Evolutionary conservation across 257 asterid species (phyloP).

Genomic region (Phtheirospermum japonicum): DNA sequence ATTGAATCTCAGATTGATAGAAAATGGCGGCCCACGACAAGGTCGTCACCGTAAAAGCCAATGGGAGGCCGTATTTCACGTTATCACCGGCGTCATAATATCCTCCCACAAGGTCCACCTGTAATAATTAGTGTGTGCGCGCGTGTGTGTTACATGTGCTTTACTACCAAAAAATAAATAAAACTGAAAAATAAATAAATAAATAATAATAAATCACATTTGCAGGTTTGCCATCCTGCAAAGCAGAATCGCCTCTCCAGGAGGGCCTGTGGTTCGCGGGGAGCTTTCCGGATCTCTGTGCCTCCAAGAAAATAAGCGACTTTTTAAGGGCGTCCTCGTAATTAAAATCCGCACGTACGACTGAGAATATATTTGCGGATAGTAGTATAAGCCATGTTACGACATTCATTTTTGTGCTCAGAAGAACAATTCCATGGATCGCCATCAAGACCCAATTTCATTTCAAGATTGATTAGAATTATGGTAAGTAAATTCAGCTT

Average conservation of each 20-base stretch:
- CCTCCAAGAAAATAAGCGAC: conserved; percentile 75
- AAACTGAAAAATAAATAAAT: too few relatives aligned
- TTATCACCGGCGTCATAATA: conserved; percentile 90
- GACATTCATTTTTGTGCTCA: neutral
- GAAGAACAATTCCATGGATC: conserved; percentile 15
- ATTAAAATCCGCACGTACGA: conserved; percentile 37
- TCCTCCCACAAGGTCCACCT: conserved; percentile 89
- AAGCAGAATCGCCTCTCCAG: conserved; percentile 87
- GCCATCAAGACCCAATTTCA: conserved; percentile 29
- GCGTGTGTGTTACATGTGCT: too few relatives aligned
- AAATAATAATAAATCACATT: conserved; percentile 33
- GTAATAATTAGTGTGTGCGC: too few relatives aligned
- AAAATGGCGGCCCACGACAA: conserved; percentile 63
- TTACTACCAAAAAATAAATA: neutral
- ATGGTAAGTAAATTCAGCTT: neutral
- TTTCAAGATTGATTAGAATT: conserved; percentile 1
- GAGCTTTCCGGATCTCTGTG: conserved; percentile 88
- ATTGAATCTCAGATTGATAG: conserved; percentile 43
- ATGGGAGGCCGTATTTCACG: conserved; percentile 73
- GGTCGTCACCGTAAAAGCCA: conserved; percentile 83
- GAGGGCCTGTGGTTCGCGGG: conserved; percentile 51
- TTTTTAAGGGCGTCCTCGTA: conserved; percentile 62
- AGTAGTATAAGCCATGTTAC: conserved; percentile 36
- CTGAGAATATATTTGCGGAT: conserved; percentile 21
- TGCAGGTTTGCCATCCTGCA: conserved; percentile 62